phyloP scores from a whole-genome alignment of 1,139 yeast genomes.

The Pichia sp. region DNA sequence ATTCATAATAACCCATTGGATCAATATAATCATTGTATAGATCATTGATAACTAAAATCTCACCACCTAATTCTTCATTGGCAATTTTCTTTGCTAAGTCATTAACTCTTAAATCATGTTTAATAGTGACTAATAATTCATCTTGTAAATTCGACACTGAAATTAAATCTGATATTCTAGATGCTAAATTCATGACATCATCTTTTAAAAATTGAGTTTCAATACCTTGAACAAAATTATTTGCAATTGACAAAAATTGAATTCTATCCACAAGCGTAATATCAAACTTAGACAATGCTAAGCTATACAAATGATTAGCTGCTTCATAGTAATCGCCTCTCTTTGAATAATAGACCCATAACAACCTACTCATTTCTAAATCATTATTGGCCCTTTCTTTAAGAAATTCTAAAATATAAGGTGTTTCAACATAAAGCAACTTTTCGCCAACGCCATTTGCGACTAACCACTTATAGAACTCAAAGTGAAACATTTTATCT shows the following conservation, averaged over 20 bases:
- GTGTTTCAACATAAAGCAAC: constrained; percentile 72
- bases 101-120: constrained; percentile 52
- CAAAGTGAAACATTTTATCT: constrained; percentile 83
- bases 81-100: constrained; percentile 40
- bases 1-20: constrained; percentile 80
- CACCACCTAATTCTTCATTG: constrained; percentile 49
- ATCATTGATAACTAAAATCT: constrained; percentile 66
- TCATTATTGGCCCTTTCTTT: constrained; percentile 64
- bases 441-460: constrained; percentile 71
- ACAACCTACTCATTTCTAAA: constrained; percentile 66
- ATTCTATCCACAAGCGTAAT: constrained; percentile 68
- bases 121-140: constrained; percentile 59
- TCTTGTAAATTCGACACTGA: constrained; percentile 88
- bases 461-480: constrained; percentile 89
- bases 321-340: constrained; percentile 75
- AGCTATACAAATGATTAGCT: constrained; percentile 68
- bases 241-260: constrained; percentile 85
- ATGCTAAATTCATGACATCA: constrained; percentile 63
- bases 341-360: constrained; percentile 87
- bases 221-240: constrained; percentile 84
- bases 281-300: constrained; percentile 70
- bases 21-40: constrained; percentile 82
- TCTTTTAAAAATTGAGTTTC: constrained; percentile 76
- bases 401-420: constrained; percentile 70
- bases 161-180: constrained; percentile 68